A percentile compares a stretch with the other conserved stretches of the same genome.
Conservation (phyloP, 352 stramenopile species). For the Phytophthora melonis region DNA sequence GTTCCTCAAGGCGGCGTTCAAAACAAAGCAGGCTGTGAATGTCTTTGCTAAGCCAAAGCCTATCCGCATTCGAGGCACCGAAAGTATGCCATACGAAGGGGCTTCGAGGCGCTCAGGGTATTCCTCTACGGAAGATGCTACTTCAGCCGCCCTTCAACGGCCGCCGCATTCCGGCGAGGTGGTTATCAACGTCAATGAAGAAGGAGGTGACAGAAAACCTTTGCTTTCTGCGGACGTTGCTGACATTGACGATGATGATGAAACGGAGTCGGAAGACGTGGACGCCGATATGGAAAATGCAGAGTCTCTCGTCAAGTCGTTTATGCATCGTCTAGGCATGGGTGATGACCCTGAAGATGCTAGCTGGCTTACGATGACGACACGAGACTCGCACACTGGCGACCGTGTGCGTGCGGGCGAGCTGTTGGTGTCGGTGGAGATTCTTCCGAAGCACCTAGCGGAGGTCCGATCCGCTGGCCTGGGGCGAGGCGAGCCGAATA, state of each 20-base stretch:
- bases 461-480: conserved; percentile 72
- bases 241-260: conserved; percentile 33
- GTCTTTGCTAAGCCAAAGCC: conserved; percentile 82
- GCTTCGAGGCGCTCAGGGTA: conserved; percentile 30
- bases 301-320: conserved; percentile 72
- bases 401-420: conserved; percentile 71
- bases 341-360: conserved; percentile 80
- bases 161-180: conserved; percentile 31
- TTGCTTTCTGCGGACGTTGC: conserved; percentile 27
- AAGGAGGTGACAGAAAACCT: conserved; percentile 27
- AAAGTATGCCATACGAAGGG: conserved; percentile 44
- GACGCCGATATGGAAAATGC: conserved; percentile 66
- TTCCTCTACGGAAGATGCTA: conserved; percentile 40
- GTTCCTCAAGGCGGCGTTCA: conserved; percentile 78
- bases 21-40: conserved; percentile 70
- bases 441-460: conserved; percentile 67
- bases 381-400: conserved; percentile 62
- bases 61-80: conserved; percentile 50
- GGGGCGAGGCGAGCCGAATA: conserved; percentile 82
- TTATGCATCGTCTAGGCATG: conserved; percentile 83
- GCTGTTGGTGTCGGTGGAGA: conserved; percentile 78
- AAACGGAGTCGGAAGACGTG: conserved; percentile 37
- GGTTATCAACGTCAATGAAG: conserved; percentile 36
- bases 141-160: conserved; percentile 27
- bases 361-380: conserved; percentile 81